Conservation (phyloP, 176 grass and related monocot genomes). For the Eleusine coracana region DNA sequence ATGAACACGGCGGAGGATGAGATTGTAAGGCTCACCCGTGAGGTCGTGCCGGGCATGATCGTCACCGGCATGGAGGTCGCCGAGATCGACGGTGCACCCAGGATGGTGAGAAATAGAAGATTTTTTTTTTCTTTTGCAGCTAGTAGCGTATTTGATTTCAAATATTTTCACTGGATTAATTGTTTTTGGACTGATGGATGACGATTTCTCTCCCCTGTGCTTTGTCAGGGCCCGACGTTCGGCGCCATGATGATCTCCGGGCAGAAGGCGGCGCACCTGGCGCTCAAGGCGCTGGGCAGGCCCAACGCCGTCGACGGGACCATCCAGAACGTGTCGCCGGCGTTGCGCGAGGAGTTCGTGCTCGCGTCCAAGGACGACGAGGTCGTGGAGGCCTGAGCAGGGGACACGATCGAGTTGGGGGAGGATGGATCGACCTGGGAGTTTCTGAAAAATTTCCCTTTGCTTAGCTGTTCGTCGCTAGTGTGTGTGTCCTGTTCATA, state of each 20-base stretch:
- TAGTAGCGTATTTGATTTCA: too few species aligned
- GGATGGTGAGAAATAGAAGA: slow-evolving; percentile 59
- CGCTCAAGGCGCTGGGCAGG: slow-evolving; percentile 82
- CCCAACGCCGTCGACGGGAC: slow-evolving; percentile 89
- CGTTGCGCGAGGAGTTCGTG: slow-evolving; percentile 56
- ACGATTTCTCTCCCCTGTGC: neutral
- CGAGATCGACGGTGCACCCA: slow-evolving; percentile 92
- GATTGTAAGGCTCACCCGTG: slow-evolving; percentile 82
- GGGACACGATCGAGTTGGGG: too few species aligned
- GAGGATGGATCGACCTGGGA: too few species aligned
- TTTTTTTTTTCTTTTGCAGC: too few species aligned
- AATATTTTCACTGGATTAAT: too few species aligned
- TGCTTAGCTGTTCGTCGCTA: slow-evolving; percentile 10
- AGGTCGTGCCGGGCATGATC: slow-evolving; percentile 94
- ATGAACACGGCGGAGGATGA: slow-evolving; percentile 96
- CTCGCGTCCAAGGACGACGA: slow-evolving; percentile 69
- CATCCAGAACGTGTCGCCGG: slow-evolving; percentile 25
- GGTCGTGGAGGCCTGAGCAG: slow-evolving; percentile 62
- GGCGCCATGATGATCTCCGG: slow-evolving; percentile 99
- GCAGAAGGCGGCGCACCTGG: slow-evolving; percentile 97
- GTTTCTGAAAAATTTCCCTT: too few species aligned
- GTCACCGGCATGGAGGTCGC: slow-evolving; percentile 99
- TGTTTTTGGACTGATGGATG: neutral
- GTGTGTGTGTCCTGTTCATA: slow-evolving; percentile 32
- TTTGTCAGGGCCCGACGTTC: slow-evolving; percentile 88